Conservation (phyloP, 805 yeast species). For the Hemisphaericaspora nanyangensis region DNA sequence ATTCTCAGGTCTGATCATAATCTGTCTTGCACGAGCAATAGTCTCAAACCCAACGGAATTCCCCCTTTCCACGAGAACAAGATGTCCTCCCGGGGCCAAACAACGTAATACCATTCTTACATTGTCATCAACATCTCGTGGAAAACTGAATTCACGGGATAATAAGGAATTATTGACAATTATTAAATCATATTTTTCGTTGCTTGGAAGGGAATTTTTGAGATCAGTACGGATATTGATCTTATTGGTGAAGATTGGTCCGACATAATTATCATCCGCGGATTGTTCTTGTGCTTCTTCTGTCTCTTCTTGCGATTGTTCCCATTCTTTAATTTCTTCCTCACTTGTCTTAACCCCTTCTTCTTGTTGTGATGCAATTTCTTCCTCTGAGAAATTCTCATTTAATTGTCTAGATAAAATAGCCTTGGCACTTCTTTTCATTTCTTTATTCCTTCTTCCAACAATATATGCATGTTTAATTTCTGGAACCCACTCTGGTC, state of each 20-base stretch:
- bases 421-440: constrained; percentile 78
- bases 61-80: constrained; percentile 83
- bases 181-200: constrained; percentile 69
- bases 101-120: constrained; percentile 56
- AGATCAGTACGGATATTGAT: constrained; percentile 55
- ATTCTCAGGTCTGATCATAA: constrained; percentile 82
- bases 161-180: constrained; percentile 79
- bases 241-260: constrained; percentile 52
- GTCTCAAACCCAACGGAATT: constrained; percentile 85
- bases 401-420: constrained; percentile 65
- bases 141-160: constrained; percentile 56
- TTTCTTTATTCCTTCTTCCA: constrained; percentile 53
- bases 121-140: constrained; percentile 68
- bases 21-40: constrained; percentile 85
- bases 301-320: constrained; percentile 3
- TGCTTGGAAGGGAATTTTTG: constrained; percentile 47
- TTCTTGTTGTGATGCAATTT: constrained; percentile 5
- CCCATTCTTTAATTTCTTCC: constrained; percentile 7
- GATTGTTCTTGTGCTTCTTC: constrained; percentile 7
- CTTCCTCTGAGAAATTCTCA: constrained; percentile 28
- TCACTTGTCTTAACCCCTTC: constrained; percentile 15
- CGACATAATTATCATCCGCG: constrained; percentile 23
- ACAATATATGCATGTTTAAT: constrained; percentile 68
- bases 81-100: constrained; percentile 73
- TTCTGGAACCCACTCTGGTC: constrained; percentile 51